Conservation (phyloP, 306 rosid genomes). For the Cucurbita maxima region DNA sequence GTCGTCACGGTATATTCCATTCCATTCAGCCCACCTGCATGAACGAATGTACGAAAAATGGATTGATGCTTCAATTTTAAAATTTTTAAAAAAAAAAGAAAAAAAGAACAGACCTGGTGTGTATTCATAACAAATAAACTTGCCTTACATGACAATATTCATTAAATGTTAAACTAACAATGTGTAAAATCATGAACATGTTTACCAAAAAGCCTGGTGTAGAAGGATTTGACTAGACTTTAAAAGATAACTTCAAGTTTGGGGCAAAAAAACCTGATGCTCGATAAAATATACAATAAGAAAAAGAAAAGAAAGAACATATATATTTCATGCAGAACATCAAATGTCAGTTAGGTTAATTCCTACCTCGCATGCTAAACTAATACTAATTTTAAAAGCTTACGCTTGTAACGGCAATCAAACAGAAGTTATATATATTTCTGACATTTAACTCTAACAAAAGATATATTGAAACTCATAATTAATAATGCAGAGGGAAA, state of each 20-base stretch:
- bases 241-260: neutral
- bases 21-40: slow-evolving; percentile 99
- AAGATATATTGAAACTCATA: neutral
- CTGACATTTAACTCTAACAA: neutral
- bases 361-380: neutral
- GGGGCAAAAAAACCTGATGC: neutral
- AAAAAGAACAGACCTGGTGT: neutral
- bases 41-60: slow-evolving; percentile 10
- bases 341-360: neutral
- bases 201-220: neutral
- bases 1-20: slow-evolving; percentile 87
- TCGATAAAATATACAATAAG: neutral
- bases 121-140: neutral
- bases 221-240: neutral
- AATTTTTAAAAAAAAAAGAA: neutral
- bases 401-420: neutral
- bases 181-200: neutral
- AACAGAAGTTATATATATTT: neutral
- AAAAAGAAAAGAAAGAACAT: neutral
- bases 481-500: neutral
- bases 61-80: neutral
- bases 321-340: neutral
- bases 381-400: neutral
- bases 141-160: neutral
- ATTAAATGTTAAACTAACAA: neutral